phyloP scores from a whole-genome alignment of 768 basidiomycete genomes.

The Tricholoma saponaceum region DNA sequence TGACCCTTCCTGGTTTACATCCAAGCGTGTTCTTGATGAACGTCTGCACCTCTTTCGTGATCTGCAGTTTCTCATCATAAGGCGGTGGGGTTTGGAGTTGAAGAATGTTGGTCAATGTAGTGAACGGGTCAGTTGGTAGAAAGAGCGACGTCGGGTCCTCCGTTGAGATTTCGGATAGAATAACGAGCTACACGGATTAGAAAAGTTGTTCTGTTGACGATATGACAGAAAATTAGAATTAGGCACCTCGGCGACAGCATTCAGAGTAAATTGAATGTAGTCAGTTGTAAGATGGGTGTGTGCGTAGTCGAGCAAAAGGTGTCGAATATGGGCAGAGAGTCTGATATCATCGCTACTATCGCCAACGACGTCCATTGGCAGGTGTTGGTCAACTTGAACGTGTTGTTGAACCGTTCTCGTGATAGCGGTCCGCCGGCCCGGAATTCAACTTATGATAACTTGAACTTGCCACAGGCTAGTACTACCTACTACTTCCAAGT shows the following conservation, averaged over 20 bases:
- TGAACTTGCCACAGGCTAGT: too few species aligned
- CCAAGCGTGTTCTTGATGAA: constrained; percentile 28
- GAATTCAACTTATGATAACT: too few species aligned
- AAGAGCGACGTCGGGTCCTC: constrained; percentile 48
- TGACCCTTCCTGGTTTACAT: constrained; percentile 20
- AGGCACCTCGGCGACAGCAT: constrained; percentile 36
- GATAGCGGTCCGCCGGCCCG: too few species aligned
- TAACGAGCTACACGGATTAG: constrained; percentile 30
- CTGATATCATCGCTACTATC: constrained; percentile 14
- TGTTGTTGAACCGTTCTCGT: too few species aligned
- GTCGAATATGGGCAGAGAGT: constrained; percentile 44
- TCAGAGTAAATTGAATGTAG: constrained; percentile 50
- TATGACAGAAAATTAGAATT: not conserved
- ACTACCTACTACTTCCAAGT: too few species aligned
- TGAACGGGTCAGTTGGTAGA: constrained; percentile 54
- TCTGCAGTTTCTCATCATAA: constrained; percentile 44
- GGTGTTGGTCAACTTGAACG: too few species aligned
- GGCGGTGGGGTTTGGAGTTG: constrained; percentile 27
- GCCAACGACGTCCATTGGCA: constrained; percentile 1
- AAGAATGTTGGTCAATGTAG: constrained; percentile 33
- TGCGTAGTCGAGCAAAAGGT: constrained; percentile 51
- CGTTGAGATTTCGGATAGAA: constrained; percentile 39
- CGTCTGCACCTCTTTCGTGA: constrained; percentile 28
- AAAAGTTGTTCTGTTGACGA: not conserved
- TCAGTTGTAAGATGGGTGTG: constrained; percentile 50